Base-by-base conservation (phyloP, 2,329 filamentous ascomycete species). In the Tolypocladium ovalisporum region DNA sequence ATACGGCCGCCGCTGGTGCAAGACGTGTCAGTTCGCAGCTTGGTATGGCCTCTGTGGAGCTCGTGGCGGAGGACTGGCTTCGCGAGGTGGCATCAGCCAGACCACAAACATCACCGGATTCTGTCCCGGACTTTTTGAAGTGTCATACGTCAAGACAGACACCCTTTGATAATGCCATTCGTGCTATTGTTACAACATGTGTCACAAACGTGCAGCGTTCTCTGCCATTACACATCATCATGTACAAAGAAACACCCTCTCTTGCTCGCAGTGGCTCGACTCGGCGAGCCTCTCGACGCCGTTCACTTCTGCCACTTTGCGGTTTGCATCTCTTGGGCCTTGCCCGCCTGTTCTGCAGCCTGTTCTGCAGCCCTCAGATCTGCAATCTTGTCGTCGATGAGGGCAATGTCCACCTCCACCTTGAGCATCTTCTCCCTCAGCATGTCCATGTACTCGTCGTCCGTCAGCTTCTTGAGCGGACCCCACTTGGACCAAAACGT, bases 331-430 rank as follows among this genome's bases (percentile, higher is more conserved):
- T n/a, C 44, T 29, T 12, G 27, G 9, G 17, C 47, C 19, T n/a
- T 13, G 22, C 13, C 47, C 17, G 47, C 27, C 36, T 36, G 34
- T 32, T 49, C 56, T 3, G 37, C 37, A 4, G 47, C 27, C 36
- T 36, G 34, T 32, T 49, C 56, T 3, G 37, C 37, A 4, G 58
- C 57, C 56, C 64, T 61, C 24, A 77, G 55, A 51, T 72, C 69
- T 1, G 67, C 79, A 62, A 94, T 89, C 65, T 83, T 84, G 56
- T 93, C 89, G 65, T 94, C 88, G 39, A 93, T 77, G 6, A 94
- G 70, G 0, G 88, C 85, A 69, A 94, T 90, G 60, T 93, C 87
- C 1, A 83, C 87, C 62, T 94, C 86, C 3, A 93, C 73, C 60
- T 77, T 79, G 32, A 93, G 68, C 44, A 90, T 73, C 71, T 86